phyloP scores from a whole-genome alignment of 768 basidiomycete genomes.

The Suillus decipiens region DNA sequence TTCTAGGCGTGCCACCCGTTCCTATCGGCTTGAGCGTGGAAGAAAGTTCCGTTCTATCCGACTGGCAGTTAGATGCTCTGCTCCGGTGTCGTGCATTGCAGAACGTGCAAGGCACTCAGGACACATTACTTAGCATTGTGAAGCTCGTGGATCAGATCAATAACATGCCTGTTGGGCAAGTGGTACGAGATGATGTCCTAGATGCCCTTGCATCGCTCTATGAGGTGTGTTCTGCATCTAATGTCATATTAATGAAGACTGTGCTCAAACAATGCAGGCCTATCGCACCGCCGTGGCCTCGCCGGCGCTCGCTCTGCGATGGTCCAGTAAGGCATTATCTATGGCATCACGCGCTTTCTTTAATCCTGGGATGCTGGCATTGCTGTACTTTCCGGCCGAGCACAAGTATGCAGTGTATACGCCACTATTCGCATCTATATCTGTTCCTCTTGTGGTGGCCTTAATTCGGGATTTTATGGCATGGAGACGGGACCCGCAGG shows the following conservation, averaged over 20 bases:
- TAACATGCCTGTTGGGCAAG: slow-evolving; percentile 87
- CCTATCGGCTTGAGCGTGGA: slow-evolving; percentile 46
- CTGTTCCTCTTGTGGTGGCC: slow-evolving; percentile 79
- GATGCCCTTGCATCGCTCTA: slow-evolving; percentile 72
- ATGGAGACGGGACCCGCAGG: slow-evolving; percentile 45
- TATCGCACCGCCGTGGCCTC: slow-evolving; percentile 21
- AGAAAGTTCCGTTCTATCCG: slow-evolving; percentile 40
- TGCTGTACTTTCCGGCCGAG: slow-evolving; percentile 96
- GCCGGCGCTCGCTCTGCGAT: slow-evolving; percentile 44
- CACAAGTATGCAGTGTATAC: slow-evolving; percentile 98
- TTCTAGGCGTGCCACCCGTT: slow-evolving; percentile 78
- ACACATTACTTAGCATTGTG: slow-evolving; percentile 80
- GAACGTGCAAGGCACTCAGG: slow-evolving; percentile 65
- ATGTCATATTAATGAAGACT: slow-evolving; percentile 6
- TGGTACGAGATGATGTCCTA: slow-evolving; percentile 73
- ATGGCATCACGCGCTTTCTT: slow-evolving; percentile 90
- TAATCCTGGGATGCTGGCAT: slow-evolving; percentile 92
- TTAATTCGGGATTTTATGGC: slow-evolving; percentile 69
- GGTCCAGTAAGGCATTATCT: slow-evolving; percentile 63
- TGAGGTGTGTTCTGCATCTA: slow-evolving; percentile 47
- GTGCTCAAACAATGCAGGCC: slow-evolving; percentile 20
- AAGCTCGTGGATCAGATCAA: slow-evolving; percentile 83
- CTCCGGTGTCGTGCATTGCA: slow-evolving; percentile 69
- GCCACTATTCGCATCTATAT: slow-evolving; percentile 89
- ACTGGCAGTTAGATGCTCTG: slow-evolving; percentile 84